Percentiles rank a stretch among this genome's conserved stretches.
Evolutionary conservation across 2,329 filamentous ascomycete species (phyloP).

Genomic region (Trichoderma atrobrunneum): DNA sequence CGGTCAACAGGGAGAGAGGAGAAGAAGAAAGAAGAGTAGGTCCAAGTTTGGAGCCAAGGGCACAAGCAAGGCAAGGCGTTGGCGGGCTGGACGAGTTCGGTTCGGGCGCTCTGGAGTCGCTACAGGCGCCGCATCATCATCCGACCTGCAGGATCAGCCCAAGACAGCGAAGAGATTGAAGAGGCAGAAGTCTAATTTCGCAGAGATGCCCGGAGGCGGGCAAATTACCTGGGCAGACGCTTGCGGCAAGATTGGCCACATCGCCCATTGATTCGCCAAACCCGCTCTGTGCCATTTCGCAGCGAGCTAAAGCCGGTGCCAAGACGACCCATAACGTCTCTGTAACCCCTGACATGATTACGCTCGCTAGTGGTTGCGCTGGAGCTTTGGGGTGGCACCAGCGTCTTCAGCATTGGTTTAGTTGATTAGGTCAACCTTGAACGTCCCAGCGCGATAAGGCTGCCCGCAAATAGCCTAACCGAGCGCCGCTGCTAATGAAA

Average conservation of each 20-base stretch:
- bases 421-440: neutral
- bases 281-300: neutral
- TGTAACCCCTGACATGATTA: constrained; percentile 13
- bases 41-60: neutral
- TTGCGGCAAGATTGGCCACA: constrained; percentile 16
- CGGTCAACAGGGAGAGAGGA: neutral
- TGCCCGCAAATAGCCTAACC: neutral
- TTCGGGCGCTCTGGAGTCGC: neutral
- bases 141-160: neutral
- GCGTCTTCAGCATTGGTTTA: constrained; percentile 5
- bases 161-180: neutral
- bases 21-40: neutral
- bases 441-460: neutral
- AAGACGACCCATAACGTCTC: constrained; percentile 2
- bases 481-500: constrained; percentile 5
- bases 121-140: constrained; percentile 2
- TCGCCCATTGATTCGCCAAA: constrained; percentile 15
- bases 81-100: neutral
- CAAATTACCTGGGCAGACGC: constrained; percentile 8
- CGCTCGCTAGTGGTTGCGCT: constrained; percentile 8
- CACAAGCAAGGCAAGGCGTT: neutral
- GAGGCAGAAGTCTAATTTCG: constrained; percentile 7
- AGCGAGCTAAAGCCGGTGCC: neutral
- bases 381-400: constrained; percentile 3
- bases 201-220: constrained; percentile 2